Evolutionary conservation across 192 early-diverging fungal genomes (phyloP).

Genomic region (Rhizophagus clarus): DNA sequence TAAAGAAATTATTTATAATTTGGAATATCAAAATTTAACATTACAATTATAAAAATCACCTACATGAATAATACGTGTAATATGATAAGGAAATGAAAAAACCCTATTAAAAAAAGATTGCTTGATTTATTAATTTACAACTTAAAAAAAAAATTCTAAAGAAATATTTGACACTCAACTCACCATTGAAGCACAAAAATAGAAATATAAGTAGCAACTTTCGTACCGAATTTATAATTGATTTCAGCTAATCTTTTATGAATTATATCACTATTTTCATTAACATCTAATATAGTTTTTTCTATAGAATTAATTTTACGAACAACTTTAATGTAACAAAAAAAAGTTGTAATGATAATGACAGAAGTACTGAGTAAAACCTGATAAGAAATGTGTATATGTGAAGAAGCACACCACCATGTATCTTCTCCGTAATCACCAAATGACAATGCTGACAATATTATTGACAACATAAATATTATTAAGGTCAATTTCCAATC

Average conservation of each 20-base stretch:
- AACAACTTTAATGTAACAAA: background rate
- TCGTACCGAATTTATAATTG: background rate
- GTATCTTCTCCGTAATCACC: background rate
- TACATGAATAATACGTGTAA: background rate
- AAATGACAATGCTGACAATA: background rate
- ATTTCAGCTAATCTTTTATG: too few species aligned
- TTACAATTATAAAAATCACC: background rate
- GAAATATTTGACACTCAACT: background rate
- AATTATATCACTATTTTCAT: too few species aligned
- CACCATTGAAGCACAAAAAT: background rate
- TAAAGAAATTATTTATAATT: background rate
- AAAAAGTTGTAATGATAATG: background rate
- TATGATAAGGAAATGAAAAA: background rate
- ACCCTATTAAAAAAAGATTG: background rate
- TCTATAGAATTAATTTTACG: background rate
- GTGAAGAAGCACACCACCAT: background rate
- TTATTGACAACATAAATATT: background rate
- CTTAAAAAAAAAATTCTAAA: too few species aligned
- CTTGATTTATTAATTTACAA: too few species aligned
- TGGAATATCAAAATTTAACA: background rate
- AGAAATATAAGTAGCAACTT: background rate
- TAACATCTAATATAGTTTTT: background rate
- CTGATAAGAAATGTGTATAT: background rate
- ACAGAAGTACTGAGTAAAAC: background rate
- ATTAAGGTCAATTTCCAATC: background rate